Percentiles rank a stretch among this genome's conserved stretches.
Evolutionary conservation across 2,329 filamentous ascomycete genomes (phyloP).

Genomic region (Calonectria multiphialidica): DNA sequence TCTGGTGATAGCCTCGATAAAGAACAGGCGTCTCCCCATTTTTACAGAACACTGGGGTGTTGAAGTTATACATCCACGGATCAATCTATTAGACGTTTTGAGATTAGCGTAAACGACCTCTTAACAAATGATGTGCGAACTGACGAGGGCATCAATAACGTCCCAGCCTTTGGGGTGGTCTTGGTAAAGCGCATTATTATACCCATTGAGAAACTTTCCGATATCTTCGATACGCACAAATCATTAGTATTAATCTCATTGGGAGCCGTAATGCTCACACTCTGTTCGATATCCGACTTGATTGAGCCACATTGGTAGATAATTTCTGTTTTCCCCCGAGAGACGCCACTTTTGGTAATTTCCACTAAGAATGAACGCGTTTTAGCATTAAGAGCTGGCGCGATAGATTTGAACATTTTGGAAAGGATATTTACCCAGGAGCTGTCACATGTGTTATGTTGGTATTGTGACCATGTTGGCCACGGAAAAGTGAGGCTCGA

Average conservation of each 20-base stretch:
- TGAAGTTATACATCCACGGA: constrained; percentile 21
- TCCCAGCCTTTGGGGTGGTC: constrained; percentile 17
- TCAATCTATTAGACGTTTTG: background rate
- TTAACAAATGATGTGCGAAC: background rate
- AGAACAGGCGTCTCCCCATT: constrained; percentile 17
- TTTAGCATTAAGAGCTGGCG: background rate
- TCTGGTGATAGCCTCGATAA: constrained; percentile 22
- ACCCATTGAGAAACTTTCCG: constrained; percentile 17
- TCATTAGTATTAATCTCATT: background rate
- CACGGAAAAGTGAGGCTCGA: constrained; percentile 6
- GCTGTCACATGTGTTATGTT: constrained; percentile 17
- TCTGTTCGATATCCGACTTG: constrained; percentile 16
- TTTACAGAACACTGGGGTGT: constrained; percentile 16
- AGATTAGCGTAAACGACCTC: background rate
- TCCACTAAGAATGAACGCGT: background rate
- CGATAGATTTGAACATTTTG: background rate
- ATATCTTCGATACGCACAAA: background rate
- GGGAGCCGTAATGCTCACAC: background rate
- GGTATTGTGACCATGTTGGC: constrained; percentile 19
- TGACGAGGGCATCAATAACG: constrained; percentile 4
- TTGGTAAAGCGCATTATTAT: constrained; percentile 4
- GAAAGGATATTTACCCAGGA: background rate
- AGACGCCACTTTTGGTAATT: constrained; percentile 19
- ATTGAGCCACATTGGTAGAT: constrained; percentile 13
- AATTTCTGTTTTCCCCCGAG: background rate